Evolutionary conservation across 768 basidiomycete genomes (phyloP).

Genomic region (Tephrocybe sp.): DNA sequence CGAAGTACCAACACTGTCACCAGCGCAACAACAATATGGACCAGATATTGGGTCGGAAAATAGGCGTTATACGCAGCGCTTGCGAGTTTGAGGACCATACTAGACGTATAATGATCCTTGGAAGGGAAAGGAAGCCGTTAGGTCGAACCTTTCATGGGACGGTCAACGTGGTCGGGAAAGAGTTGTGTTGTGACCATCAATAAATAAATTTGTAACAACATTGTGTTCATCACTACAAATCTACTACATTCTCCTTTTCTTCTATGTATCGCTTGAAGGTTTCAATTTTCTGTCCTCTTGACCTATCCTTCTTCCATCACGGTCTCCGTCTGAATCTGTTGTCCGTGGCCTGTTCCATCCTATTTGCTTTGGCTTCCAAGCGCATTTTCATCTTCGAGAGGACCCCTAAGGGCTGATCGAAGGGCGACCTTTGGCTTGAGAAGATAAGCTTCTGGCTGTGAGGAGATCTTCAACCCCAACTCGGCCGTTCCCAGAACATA

Average conservation of each 20-base stretch:
- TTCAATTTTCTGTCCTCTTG: too few species aligned
- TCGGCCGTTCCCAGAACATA: constrained; percentile 3
- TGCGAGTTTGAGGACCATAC: constrained; percentile 55
- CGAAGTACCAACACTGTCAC: constrained; percentile 46
- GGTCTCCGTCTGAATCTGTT: too few species aligned
- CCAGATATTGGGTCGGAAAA: constrained; percentile 57
- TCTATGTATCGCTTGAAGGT: too few species aligned
- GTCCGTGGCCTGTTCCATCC: too few species aligned
- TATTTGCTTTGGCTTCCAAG: too few species aligned
- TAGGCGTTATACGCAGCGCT: constrained; percentile 36
- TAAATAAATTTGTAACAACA: not conserved
- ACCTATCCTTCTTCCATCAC: too few species aligned
- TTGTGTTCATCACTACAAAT: too few species aligned
- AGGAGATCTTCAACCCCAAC: constrained; percentile 1
- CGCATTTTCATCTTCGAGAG: too few species aligned
- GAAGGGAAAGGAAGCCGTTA: not conserved
- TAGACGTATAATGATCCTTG: not conserved
- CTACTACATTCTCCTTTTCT: too few species aligned
- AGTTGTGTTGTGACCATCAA: not conserved
- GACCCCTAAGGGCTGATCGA: not conserved
- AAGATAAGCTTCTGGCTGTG: not conserved
- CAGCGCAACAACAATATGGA: constrained; percentile 47
- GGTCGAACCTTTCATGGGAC: not conserved
- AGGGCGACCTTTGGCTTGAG: constrained; percentile 3
- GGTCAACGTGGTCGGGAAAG: not conserved